Percentiles rank a stretch among this genome's conserved stretches.
Conservation (phyloP, 2,329 filamentous ascomycete species). For the Aspergillus tamarii region DNA sequence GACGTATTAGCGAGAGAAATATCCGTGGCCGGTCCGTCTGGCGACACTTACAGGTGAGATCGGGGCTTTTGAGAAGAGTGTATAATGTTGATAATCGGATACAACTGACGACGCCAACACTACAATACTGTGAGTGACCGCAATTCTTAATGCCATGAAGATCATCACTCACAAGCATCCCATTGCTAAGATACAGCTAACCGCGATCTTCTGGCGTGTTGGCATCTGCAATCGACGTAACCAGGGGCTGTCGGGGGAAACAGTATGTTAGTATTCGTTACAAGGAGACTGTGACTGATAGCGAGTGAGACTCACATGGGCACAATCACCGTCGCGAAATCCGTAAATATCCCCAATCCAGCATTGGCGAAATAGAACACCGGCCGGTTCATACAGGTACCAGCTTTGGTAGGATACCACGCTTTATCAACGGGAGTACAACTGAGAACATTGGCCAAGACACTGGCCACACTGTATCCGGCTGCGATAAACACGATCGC, state of each 20-base stretch:
- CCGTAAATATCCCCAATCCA: constrained; percentile 32
- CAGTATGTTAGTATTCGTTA: background rate
- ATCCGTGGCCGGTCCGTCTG: background rate
- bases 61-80: constrained; percentile 24
- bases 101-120: constrained; percentile 34
- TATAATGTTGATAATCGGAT: constrained; percentile 31
- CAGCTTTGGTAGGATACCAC: constrained; percentile 29
- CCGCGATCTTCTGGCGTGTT: constrained; percentile 32
- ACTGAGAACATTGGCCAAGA: constrained; percentile 31
- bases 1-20: background rate
- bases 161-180: constrained; percentile 31
- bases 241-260: constrained; percentile 25
- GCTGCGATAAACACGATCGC: constrained; percentile 27
- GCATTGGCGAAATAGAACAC: constrained; percentile 36
- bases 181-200: constrained; percentile 31
- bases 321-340: constrained; percentile 33
- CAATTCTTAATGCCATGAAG: background rate
- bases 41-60: constrained; percentile 29
- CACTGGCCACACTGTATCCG: constrained; percentile 31
- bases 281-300: background rate
- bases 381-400: constrained; percentile 31
- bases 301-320: constrained; percentile 27
- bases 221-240: constrained; percentile 36
- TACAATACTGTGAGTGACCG: constrained; percentile 7
- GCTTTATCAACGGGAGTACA: constrained; percentile 30